Evolutionary conservation across 208 protist species (phyloP).

Genomic region (Trypanosoma melophagium): DNA sequence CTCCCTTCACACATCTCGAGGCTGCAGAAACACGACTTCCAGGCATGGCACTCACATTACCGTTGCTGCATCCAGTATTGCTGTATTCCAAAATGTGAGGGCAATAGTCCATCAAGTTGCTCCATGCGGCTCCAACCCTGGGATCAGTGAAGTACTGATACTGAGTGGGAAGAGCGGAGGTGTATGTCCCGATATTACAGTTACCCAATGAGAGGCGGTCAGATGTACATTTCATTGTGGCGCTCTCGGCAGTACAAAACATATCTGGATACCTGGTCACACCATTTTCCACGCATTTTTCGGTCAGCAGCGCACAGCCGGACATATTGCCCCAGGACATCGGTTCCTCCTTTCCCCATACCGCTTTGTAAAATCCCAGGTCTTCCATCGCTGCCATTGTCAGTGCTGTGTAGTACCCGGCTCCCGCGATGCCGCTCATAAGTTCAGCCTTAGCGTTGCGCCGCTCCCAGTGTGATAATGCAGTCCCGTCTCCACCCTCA

Average conservation of each 20-base stretch:
- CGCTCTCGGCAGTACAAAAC: constrained; percentile 31
- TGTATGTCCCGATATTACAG: constrained; percentile 17
- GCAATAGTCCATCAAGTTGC: constrained; percentile 42
- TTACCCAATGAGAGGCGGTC: constrained; percentile 23
- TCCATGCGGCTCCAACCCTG: constrained; percentile 8
- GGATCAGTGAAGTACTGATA: constrained; percentile 42
- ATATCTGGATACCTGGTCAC: constrained; percentile 37
- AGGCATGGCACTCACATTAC: constrained; percentile 1
- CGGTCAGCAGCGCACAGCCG: constrained; percentile 52
- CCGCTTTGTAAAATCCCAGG: constrained; percentile 67
- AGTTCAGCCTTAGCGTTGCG: constrained; percentile 15
- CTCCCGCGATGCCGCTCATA: constrained; percentile 1
- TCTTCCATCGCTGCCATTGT: constrained; percentile 81
- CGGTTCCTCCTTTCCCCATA: constrained; percentile 48
- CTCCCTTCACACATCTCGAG: constrained; percentile 9
- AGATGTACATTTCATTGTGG: constrained; percentile 23
- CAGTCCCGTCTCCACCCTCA: constrained; percentile 41
- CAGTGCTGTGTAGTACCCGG: constrained; percentile 50
- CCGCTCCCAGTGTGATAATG: constrained; percentile 14
- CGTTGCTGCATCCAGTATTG: constrained; percentile 18
- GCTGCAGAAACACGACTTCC: not conserved
- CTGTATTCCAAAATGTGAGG: constrained; percentile 25
- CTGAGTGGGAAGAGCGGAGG: constrained; percentile 2
- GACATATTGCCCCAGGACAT: constrained; percentile 60
- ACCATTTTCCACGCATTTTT: constrained; percentile 38